These are phyloP conservation scores for Candida arabinofermentans DNA, from an alignment of 805 yeast species.

Conservation along the genomic window DNA sequence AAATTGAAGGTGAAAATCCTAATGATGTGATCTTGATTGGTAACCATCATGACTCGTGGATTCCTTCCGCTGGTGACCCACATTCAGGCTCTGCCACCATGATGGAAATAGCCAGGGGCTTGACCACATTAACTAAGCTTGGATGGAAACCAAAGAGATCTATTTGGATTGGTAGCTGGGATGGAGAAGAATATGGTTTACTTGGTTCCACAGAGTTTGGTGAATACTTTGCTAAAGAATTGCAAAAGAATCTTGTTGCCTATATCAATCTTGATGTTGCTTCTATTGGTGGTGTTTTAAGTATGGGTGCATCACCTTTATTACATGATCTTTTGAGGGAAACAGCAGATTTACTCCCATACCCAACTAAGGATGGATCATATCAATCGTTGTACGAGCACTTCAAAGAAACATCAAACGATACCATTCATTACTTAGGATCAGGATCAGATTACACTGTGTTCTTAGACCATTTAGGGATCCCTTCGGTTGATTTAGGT, in stretches of 20 bases:
- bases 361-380: constrained; percentile 35
- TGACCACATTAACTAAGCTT: constrained; percentile 43
- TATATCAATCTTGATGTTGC: constrained; percentile 71
- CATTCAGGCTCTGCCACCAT: constrained; percentile 67
- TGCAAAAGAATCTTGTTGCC: constrained; percentile 53
- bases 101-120: constrained; percentile 59
- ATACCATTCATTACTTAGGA: constrained; percentile 47
- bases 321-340: constrained; percentile 43
- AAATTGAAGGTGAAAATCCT: constrained; percentile 47
- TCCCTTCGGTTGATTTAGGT: constrained; percentile 58
- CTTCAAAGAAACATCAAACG: constrained; percentile 28
- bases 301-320: constrained; percentile 56
- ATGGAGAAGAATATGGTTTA: constrained; percentile 71
- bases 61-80: constrained; percentile 76
- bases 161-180: constrained; percentile 72
- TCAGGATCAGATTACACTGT: constrained; percentile 71
- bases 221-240: constrained; percentile 47
- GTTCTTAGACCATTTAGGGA: constrained; percentile 56
- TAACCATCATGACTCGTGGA: constrained; percentile 81
- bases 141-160: constrained; percentile 78
- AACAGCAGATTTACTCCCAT: constrained; percentile 40
- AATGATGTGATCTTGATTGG: constrained; percentile 63
- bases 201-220: constrained; percentile 79
- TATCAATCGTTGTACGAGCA: constrained; percentile 34
- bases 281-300: constrained; percentile 49